Conservation (phyloP, 495 filamentous ascomycete genomes). For the Penicillium flavigenum region DNA sequence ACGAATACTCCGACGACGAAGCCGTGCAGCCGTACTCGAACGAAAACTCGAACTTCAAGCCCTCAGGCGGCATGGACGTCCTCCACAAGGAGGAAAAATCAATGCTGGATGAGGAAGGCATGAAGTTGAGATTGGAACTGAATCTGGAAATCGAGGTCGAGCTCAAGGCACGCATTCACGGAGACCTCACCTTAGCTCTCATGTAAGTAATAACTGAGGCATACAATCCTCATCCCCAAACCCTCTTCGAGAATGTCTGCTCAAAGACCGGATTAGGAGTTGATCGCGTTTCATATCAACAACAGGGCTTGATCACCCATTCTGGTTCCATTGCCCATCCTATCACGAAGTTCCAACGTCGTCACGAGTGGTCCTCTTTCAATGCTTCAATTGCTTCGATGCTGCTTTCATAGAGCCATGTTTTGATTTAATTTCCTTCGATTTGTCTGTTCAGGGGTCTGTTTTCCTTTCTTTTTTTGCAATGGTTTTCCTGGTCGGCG, state of each 20-base stretch:
- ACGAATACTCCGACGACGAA: conserved; percentile 30
- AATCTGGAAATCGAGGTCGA: conserved; percentile 87
- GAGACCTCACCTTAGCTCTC: conserved; percentile 80
- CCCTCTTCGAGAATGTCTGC: conserved; percentile 10
- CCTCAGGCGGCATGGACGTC: conserved; percentile 35
- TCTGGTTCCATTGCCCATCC: background rate
- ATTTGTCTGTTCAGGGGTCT: background rate
- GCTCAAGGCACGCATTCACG: conserved; percentile 86
- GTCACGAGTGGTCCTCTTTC: conserved; percentile 14
- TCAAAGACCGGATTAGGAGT: conserved; percentile 33
- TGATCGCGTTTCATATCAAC: conserved; percentile 29
- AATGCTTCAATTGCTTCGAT: conserved; percentile 4
- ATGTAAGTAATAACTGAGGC: conserved; percentile 60
- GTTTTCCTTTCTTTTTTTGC: background rate
- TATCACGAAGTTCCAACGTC: conserved; percentile 10
- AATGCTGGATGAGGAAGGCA: conserved; percentile 46
- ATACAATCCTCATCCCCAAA: conserved; percentile 4
- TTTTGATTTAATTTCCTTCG: conserved; percentile 8
- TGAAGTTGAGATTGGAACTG: conserved; percentile 76
- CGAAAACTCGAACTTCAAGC: conserved; percentile 12
- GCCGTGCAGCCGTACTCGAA: conserved; percentile 48
- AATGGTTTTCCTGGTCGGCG: background rate
- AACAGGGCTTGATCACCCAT: conserved; percentile 31
- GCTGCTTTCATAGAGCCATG: conserved; percentile 12
- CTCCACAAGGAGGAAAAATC: conserved; percentile 31